Evolutionary conservation across 192 early-diverging fungal species (phyloP), one percentile per base, ranked within the genome.

Genomic region (Pilaira anomala): DNA sequence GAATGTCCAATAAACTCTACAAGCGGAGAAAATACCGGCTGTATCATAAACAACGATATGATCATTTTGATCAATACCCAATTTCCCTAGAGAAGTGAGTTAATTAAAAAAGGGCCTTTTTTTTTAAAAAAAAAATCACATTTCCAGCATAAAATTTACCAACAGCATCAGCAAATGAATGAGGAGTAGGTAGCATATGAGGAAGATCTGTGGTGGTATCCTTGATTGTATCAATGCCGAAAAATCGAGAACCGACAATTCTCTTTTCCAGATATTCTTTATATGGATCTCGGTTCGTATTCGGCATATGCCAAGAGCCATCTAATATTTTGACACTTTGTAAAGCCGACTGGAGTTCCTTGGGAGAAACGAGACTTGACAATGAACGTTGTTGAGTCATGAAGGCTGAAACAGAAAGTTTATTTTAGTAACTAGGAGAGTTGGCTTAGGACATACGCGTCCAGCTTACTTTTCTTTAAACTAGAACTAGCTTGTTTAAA

Each of bases 1-100:
- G 76, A 96, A 93, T 48, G 92, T 94, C 94, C 94, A 98, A 73
- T 89, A 97, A 19, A 93, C 91, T 14, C 96, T 85, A 44, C 86
- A 85, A 7, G 94, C 86, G 13, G 94, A 88, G 50, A 88, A 83
- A 30, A 92, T 77, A 6, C 94, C 94, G 2, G 78, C 68, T 1
- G 87, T 78, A 68, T 98, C 96, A 69, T 98, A 98, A 24, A 93
- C 82, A 0, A 98, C 89, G 11, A 98, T 82, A 71, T 95, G 91
- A 70, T 95, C 93, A 13, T 75, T 70, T 21, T 88, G 85, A 7
- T 73, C 64, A 46, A 98, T 93, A 36, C 92, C 92, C 51, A 97
- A 73, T 7, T 80, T 71, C 52, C 89, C 83, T 85, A 53, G 6
- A 19, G 13, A 46, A 24, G 7, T 11, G 18, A 28, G n/a, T 29